These are phyloP conservation scores for Chaetomiaceae sp. DNA, from an alignment of 2,329 filamentous ascomycete species.

Conservation along the genomic window DNA sequence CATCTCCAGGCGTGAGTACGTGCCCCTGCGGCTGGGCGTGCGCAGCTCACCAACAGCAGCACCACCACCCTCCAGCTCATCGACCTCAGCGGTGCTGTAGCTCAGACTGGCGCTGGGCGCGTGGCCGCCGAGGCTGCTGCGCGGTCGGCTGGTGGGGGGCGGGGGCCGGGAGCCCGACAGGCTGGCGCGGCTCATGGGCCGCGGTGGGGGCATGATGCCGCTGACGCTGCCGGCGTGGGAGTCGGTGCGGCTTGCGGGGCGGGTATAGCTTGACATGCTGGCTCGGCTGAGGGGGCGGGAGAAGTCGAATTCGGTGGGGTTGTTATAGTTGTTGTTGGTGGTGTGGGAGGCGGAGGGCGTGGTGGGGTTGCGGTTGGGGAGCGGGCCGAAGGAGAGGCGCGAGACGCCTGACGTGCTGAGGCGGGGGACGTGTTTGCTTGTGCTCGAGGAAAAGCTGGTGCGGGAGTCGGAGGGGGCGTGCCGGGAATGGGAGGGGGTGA, in stretches of 20 bases:
- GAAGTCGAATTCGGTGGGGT: constrained; percentile 35
- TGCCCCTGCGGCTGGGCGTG: constrained; percentile 53
- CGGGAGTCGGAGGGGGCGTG: constrained; percentile 26
- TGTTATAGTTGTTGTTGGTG: constrained; percentile 9
- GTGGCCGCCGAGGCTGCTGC: constrained; percentile 63
- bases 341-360: constrained; percentile 13
- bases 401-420: constrained; percentile 59
- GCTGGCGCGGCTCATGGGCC: constrained; percentile 63
- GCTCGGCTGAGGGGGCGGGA: constrained; percentile 72
- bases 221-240: constrained; percentile 20
- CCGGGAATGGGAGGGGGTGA: constrained; percentile 42
- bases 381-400: constrained; percentile 58
- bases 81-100: constrained; percentile 49
- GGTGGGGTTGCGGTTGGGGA: constrained; percentile 52
- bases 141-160: constrained; percentile 56
- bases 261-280: constrained; percentile 52
- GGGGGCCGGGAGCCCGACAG: constrained; percentile 58
- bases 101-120: constrained; percentile 54
- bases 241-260: constrained; percentile 51
- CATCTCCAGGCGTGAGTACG: constrained; percentile 45
- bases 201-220: constrained; percentile 45
- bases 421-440: constrained; percentile 49
- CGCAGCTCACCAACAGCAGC: no score
- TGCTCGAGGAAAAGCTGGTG: constrained; percentile 36
- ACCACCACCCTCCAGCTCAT: constrained; percentile 31